These are phyloP conservation scores for Helenozyma rhizophorensis DNA, from an alignment of 805 yeast genomes.

Conservation along the genomic window DNA sequence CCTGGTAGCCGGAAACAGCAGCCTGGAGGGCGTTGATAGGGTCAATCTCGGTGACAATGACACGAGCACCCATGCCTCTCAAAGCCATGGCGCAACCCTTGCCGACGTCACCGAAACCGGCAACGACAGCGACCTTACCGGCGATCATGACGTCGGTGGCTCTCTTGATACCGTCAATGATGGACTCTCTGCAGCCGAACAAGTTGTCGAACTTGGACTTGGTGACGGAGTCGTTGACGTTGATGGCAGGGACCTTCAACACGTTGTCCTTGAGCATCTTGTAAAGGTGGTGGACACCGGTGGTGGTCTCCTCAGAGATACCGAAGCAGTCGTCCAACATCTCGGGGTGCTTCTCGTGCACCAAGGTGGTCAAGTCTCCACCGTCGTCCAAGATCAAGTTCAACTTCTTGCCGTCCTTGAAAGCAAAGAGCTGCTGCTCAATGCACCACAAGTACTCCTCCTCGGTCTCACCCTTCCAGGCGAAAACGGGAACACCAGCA, in stretches of 20 bases:
- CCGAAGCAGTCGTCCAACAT: conserved; percentile 94
- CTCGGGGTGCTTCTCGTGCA: conserved; percentile 97
- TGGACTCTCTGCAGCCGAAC: conserved; percentile 99
- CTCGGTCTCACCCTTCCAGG: conserved; percentile 99
- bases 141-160: conserved; percentile 99
- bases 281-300: conserved; percentile 99
- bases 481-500: conserved; percentile 97
- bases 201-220: conserved; percentile 99
- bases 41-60: conserved; percentile 93
- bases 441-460: conserved; percentile 99
- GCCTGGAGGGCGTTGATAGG: conserved; percentile 99
- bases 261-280: conserved; percentile 84
- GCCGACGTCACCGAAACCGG: conserved; percentile 99
- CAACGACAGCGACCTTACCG: conserved; percentile 98
- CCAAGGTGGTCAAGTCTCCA: conserved; percentile 96
- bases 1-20: conserved; percentile 98
- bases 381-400: conserved; percentile 98
- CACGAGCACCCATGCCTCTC: conserved; percentile 99
- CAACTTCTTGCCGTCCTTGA: conserved; percentile 92
- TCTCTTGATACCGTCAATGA: conserved; percentile 98
- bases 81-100: conserved; percentile 99
- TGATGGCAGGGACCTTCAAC: conserved; percentile 98
- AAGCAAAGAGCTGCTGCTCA: conserved; percentile 97
- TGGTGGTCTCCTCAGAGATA: conserved; percentile 97
- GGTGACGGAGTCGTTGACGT: conserved; percentile 98